Percentiles rank a stretch among this genome's conserved stretches.
phyloP scores from a whole-genome alignment of 2,329 filamentous ascomycete genomes.

The Chalara sp. region DNA sequence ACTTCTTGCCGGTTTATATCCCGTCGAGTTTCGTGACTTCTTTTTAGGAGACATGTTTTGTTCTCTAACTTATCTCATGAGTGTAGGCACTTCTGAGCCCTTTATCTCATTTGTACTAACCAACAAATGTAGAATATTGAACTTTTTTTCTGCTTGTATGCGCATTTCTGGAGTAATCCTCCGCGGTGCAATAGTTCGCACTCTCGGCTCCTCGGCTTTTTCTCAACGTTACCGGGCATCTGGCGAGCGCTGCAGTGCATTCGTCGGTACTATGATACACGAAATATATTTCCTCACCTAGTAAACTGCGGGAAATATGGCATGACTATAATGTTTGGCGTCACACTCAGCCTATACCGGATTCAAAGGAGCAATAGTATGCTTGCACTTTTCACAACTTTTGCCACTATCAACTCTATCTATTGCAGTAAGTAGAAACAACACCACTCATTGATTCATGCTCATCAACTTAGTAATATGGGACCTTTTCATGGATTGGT shows the following conservation, averaged over 20 bases:
- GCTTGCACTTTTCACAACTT: conserved; percentile 70
- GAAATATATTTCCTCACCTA: conserved; percentile 84
- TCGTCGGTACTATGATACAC: conserved; percentile 80
- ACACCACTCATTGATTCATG: neutral
- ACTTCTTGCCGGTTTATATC: conserved; percentile 77
- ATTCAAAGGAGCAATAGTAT: conserved; percentile 52
- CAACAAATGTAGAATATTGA: conserved; percentile 62
- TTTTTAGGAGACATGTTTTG: conserved; percentile 98
- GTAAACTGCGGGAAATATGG: conserved; percentile 89
- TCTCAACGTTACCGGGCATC: conserved; percentile 74
- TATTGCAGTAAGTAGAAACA: conserved; percentile 60
- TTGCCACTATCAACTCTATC: conserved; percentile 73
- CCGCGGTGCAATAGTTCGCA: conserved; percentile 77
- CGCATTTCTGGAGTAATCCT: conserved; percentile 67
- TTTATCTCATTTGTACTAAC: conserved; percentile 16
- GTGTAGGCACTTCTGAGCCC: conserved; percentile 48
- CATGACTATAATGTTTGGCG: conserved; percentile 74
- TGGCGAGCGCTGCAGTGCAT: conserved; percentile 90
- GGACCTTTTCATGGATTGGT: conserved; percentile 97
- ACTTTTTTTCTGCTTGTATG: conserved; percentile 91
- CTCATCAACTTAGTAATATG: conserved; percentile 55
- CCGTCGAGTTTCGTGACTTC: conserved; percentile 95
- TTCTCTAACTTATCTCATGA: conserved; percentile 83
- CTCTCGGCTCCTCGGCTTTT: conserved; percentile 79
- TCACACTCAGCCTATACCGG: conserved; percentile 76